Base-by-base conservation (phyloP, 2,329 filamentous ascomycete genomes). In the Colletotrichum shisoi region DNA sequence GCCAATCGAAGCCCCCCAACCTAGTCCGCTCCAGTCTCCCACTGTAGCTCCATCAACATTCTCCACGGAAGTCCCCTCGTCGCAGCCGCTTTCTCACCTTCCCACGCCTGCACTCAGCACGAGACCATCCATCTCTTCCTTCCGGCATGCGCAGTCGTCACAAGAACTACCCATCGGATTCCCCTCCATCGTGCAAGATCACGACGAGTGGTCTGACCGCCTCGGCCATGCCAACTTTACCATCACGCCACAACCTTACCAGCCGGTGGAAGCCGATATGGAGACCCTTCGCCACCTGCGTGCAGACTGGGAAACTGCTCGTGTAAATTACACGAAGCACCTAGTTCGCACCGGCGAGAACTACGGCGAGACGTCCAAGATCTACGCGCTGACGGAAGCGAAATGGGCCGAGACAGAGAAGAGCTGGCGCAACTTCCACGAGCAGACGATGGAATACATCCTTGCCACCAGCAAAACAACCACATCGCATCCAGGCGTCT, bases 221-320 rank as follows among this genome's bases (percentile, higher is more conserved):
- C 86, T 98, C 15, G 94, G 94, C 34, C 94, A 98, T 76, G 94
- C 94, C 70, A 97, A 98, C 80, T 97, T 96, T 76, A 94, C 87
- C 72, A 96, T 98, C 72, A 81, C 87, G 24, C 94, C 94, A 0
- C 87, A 89, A 75, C 94, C 94, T 0, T 97, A 97, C 74, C 78
- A 86, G 9, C 90, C 92, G 0, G 84, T 88, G 17, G 75, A 75
- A 3, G 86, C 87, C 69, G 87, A 90, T 70, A 74, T 89, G 11
- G 83, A 85, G 4, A 76, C 81, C 1, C 78, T 87, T 31, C 85
- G 85, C 40, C 85, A 88, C 73, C 83, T 97, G 57, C 88, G 91
- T 58, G 83, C 86, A 7, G 91, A 96, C 73, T 97, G 94, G 93
- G 90, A 94, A 72, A 80, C 87, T 40, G 94, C 94, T 34, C 87